Evolutionary conservation across 257 asterid genomes (phyloP), one percentile per base, ranked within the genome.

Genomic region (Nicotiana otophora): DNA sequence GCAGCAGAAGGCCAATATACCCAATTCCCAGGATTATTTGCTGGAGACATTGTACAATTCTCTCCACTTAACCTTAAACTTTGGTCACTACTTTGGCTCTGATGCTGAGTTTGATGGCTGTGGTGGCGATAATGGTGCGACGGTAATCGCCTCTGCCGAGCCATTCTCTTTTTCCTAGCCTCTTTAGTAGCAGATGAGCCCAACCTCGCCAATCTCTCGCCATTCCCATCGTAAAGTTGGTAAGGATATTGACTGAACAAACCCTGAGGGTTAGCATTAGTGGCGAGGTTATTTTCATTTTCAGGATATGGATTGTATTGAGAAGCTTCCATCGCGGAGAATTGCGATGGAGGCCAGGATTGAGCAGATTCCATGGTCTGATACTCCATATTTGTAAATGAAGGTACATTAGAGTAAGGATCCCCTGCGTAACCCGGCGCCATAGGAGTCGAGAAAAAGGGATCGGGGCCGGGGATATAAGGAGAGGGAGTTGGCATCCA

Each of bases 131-230:
- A 86, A 20, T 89, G 95, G 83, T 89, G 90, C 1, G 89, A 26
- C 42, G 89, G 83, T 4, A 90, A 77, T 61, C 90, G 68, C 69
- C 95, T 84, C 46, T 94, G 97, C 4, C 97, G 90, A 4, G 97
- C 98, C 99, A 96, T 96, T 82, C 99, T 86, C 62, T 92, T 96
- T 94, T 96, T 94, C 85, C 99, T 82, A 0, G 99, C 99, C 86
- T 96, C 99, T 79, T 90, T 96, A 4, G 98, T 93, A 0, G 96
- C 98, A 1, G 97, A 89, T 57, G 93, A 69, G 14, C 97, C 94
- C 82, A 86, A 74, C 53, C 91, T 88, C 84, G 86, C 81, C 64
- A 86, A 19, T 60, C 88, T 84, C 39, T 91, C 93, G 14, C 93
- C 95, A 62, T 86, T 89, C 10, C 87, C 89, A 58, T 88, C 97